Evolutionary conservation across 805 yeast genomes (phyloP).

Genomic region (Saccharomyces jurei): DNA sequence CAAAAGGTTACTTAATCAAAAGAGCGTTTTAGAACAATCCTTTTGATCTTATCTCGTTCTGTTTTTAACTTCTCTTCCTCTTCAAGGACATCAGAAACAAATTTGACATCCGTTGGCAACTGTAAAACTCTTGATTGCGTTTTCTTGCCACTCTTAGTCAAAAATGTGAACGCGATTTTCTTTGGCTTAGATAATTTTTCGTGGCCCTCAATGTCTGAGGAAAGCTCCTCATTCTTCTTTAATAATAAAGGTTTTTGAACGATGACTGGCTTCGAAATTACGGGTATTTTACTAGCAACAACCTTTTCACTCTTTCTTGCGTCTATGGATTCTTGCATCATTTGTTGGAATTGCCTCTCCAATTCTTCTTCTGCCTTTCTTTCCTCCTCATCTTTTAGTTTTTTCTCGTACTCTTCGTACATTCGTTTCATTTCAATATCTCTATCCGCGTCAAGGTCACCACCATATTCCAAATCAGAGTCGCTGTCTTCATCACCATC

Average conservation of each 20-base stretch:
- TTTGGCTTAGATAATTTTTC: slow-evolving; percentile 6
- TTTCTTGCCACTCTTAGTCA: slow-evolving; percentile 47
- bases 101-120: slow-evolving; percentile 46
- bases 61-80: slow-evolving; percentile 43
- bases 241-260: background rate
- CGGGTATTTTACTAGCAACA: slow-evolving; percentile 21
- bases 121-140: slow-evolving; percentile 37
- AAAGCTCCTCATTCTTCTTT: background rate
- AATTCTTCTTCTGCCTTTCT: slow-evolving; percentile 42
- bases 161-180: slow-evolving; percentile 42
- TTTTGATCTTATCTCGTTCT: slow-evolving; percentile 51
- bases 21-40: slow-evolving; percentile 38
- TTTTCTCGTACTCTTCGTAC: slow-evolving; percentile 34
- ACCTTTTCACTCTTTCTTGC: slow-evolving; percentile 29
- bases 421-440: slow-evolving; percentile 28
- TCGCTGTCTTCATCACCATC: slow-evolving; percentile 25
- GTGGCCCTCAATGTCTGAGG: background rate
- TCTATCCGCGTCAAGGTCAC: slow-evolving; percentile 25
- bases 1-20: slow-evolving; percentile 7
- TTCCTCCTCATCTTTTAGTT: slow-evolving; percentile 35
- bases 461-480: slow-evolving; percentile 15
- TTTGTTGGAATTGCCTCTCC: slow-evolving; percentile 47
- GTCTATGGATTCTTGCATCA: slow-evolving; percentile 46
- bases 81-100: slow-evolving; percentile 44
- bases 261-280: slow-evolving; percentile 6